phyloP scores from a whole-genome alignment of 129 eudicot genomes.

The Solidago caesia region DNA sequence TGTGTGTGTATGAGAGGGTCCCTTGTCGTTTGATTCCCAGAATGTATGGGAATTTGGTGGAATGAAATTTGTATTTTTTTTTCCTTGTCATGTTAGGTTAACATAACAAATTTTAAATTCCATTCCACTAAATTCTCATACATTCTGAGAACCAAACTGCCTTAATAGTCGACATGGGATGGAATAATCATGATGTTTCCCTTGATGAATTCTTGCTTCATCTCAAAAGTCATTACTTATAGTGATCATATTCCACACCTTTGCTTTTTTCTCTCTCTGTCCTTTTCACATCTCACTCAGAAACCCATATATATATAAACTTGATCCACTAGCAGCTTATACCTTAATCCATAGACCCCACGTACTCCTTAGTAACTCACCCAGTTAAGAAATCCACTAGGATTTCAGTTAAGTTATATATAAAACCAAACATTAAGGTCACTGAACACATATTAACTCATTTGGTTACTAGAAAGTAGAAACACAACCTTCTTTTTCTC shows the following conservation, averaged over 20 bases:
- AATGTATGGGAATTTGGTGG: too few relatives aligned
- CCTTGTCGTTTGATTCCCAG: not conserved
- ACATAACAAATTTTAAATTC: not conserved
- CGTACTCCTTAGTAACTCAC: conserved; percentile 34
- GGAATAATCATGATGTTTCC: conserved; percentile 35
- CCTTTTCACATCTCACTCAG: conserved; percentile 37
- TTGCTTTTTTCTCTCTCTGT: conserved; percentile 24
- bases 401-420: conserved; percentile 17
- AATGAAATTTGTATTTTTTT: too few relatives aligned
- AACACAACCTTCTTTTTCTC: conserved; percentile 21
- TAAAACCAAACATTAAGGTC: conserved; percentile 26
- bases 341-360: conserved; percentile 26
- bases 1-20: conserved; percentile 26
- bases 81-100: conserved; percentile 24
- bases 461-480: conserved; percentile 13
- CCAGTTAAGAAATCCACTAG: conserved; percentile 34
- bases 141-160: too few relatives aligned
- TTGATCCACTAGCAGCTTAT: conserved; percentile 10
- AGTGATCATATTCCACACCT: conserved; percentile 31
- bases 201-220: conserved; percentile 26
- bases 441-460: conserved; percentile 7
- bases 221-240: conserved; percentile 22
- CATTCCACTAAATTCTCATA: too few relatives aligned
- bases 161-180: conserved; percentile 14
- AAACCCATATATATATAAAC: conserved; percentile 28